These are phyloP conservation scores for Xenoacremonium recifei DNA, from an alignment of 2,329 filamentous ascomycete species.

Conservation along the genomic window DNA sequence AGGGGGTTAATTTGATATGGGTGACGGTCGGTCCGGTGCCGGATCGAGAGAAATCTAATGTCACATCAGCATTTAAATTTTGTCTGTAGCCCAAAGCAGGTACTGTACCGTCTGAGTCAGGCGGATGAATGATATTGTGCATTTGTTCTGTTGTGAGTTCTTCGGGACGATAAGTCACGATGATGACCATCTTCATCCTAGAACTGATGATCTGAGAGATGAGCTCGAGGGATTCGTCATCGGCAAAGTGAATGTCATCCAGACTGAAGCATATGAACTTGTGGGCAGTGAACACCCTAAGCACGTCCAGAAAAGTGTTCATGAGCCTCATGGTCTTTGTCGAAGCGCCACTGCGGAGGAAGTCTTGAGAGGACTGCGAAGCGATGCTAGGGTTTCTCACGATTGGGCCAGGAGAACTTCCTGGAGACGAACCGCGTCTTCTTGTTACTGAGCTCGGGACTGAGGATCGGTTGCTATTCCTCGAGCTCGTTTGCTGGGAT, in stretches of 20 bases:
- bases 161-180: slow-evolving; percentile 72
- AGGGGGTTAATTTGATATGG: slow-evolving; percentile 67
- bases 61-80: too few species aligned
- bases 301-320: slow-evolving; percentile 83
- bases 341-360: slow-evolving; percentile 55
- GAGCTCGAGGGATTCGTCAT: slow-evolving; percentile 81
- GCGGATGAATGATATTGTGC: slow-evolving; percentile 52
- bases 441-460: slow-evolving; percentile 28
- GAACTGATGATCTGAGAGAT: slow-evolving; percentile 77
- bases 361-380: slow-evolving; percentile 57
- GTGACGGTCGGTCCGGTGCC: slow-evolving; percentile 62
- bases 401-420: slow-evolving; percentile 38
- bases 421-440: slow-evolving; percentile 51
- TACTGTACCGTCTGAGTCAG: slow-evolving; percentile 53
- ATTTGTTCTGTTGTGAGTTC: slow-evolving; percentile 59
- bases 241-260: slow-evolving; percentile 88
- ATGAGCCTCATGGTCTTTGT: slow-evolving; percentile 72
- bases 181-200: slow-evolving; percentile 77
- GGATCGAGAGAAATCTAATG: slow-evolving; percentile 11
- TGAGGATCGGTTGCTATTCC: slow-evolving; percentile 30
- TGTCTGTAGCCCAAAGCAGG: too few species aligned
- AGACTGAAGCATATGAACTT: slow-evolving; percentile 87
- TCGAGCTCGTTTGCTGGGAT: slow-evolving; percentile 30
- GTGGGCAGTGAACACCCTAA: slow-evolving; percentile 76
- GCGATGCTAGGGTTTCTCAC: slow-evolving; percentile 38